phyloP scores from a whole-genome alignment of 306 rosid species.

The Quercus glauca region DNA sequence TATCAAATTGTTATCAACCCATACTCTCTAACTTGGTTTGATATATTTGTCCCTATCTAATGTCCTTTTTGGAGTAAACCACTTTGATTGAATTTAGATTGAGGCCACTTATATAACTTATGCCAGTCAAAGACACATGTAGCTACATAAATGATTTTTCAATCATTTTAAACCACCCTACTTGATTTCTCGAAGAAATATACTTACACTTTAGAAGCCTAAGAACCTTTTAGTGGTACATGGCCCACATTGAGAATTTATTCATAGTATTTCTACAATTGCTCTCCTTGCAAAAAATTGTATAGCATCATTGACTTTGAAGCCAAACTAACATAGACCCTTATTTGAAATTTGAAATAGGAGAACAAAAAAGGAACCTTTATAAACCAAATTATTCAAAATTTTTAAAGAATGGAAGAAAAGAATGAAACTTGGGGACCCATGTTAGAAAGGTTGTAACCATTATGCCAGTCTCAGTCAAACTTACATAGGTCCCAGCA shows the following conservation, averaged over 20 bases:
- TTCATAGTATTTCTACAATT: not conserved
- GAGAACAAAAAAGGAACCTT: conserved; percentile 8
- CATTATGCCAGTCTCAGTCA: not conserved
- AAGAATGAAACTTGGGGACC: conserved; percentile 18
- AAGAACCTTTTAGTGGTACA: not conserved
- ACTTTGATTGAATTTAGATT: not conserved
- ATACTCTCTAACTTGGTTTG: too few relatives aligned
- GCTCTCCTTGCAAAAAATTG: not conserved
- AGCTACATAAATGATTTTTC: conserved; percentile 1
- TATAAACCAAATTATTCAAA: conserved; percentile 14
- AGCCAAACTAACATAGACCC: conserved; percentile 23
- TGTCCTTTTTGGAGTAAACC: too few relatives aligned
- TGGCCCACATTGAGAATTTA: not conserved
- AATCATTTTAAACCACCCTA: conserved; percentile 23
- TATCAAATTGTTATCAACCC: too few relatives aligned
- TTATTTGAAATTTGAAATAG: conserved; percentile 23
- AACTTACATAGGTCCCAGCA: not conserved
- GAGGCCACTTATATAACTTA: too few relatives aligned
- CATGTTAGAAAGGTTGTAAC: not conserved
- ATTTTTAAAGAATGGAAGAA: not conserved
- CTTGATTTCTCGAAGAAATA: conserved; percentile 18
- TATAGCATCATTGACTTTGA: conserved; percentile 30
- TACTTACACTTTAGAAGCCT: not conserved
- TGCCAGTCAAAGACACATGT: not conserved
- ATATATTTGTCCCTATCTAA: too few relatives aligned